Conservation (phyloP, 2,329 filamentous ascomycete species). For the Arthrobotrys entomopaga region DNA sequence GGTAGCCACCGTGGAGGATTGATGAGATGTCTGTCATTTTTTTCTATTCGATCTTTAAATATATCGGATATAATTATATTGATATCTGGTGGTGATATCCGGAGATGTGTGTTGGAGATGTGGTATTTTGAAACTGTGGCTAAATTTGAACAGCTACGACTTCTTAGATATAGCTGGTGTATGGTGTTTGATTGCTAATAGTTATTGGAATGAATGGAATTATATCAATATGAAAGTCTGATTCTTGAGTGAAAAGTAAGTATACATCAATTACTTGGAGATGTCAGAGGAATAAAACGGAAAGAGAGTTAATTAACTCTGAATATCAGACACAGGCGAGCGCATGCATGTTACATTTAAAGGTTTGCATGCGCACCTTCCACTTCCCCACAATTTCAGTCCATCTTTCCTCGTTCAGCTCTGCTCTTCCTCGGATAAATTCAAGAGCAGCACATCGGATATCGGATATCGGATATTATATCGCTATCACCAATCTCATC, state of each 20-base stretch:
- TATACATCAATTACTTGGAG: neutral
- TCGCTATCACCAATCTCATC: neutral
- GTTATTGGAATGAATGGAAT: too few species aligned
- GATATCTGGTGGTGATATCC: neutral
- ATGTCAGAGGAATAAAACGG: neutral
- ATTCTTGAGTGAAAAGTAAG: neutral
- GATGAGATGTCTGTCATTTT: constrained; percentile 74
- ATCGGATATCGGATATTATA: neutral
- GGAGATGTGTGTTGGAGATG: constrained; percentile 26
- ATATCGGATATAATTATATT: constrained; percentile 1
- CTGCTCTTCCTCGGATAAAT: neutral
- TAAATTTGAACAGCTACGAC: too few species aligned
- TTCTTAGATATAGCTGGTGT: too few species aligned
- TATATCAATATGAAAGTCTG: too few species aligned
- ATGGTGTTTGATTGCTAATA: too few species aligned
- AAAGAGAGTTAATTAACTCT: neutral
- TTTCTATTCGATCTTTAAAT: neutral
- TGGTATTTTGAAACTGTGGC: constrained; percentile 25
- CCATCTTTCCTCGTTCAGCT: neutral
- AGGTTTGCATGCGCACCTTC: too few species aligned
- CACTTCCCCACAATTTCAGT: constrained; percentile 21
- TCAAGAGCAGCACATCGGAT: too few species aligned
- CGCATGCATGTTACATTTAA: too few species aligned
- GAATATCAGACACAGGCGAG: neutral
- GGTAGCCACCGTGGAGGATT: constrained; percentile 84